A percentile compares a stretch with the other conserved stretches of the same genome.
These are phyloP conservation scores for Collybia sp. DNA, from an alignment of 768 basidiomycete genomes.

Conservation along the genomic window DNA sequence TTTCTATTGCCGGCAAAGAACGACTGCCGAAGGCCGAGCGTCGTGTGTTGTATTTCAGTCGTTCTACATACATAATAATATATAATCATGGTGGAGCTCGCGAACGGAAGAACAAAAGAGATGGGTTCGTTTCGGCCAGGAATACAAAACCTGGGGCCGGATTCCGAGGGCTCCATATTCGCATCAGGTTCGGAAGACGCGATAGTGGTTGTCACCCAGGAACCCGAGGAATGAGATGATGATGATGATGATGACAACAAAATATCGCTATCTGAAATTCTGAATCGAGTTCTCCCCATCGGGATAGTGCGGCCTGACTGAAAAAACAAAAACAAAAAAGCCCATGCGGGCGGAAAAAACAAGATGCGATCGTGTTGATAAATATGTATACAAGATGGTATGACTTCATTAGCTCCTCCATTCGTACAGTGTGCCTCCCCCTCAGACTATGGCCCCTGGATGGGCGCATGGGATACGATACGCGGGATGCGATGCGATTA, in stretches of 20 bases:
- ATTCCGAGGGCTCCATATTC: neutral
- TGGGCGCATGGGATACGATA: slow-evolving; percentile 10
- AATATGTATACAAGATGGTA: slow-evolving; percentile 28
- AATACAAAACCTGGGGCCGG: too few relatives aligned
- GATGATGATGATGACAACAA: too few relatives aligned
- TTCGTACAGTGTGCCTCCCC: slow-evolving; percentile 15
- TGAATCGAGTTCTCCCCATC: neutral
- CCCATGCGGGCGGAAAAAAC: slow-evolving; percentile 15
- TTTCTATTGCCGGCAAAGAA: slow-evolving; percentile 4
- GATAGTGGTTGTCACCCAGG: neutral
- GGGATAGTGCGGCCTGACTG: neutral
- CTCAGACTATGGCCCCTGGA: slow-evolving; percentile 5
- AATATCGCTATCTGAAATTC: neutral
- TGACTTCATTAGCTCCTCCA: slow-evolving; percentile 30
- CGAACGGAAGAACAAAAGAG: too few relatives aligned
- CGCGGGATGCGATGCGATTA: slow-evolving; percentile 6
- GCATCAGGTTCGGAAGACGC: neutral
- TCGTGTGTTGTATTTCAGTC: neutral
- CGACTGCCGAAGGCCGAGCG: neutral
- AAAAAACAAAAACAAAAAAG: too few relatives aligned
- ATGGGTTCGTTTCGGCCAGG: too few relatives aligned
- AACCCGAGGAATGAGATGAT: neutral
- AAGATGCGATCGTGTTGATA: slow-evolving; percentile 15
- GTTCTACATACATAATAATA: too few relatives aligned
- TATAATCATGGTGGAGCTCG: too few relatives aligned